Percentiles rank a stretch among this genome's conserved stretches.
These are phyloP conservation scores for Fusarium sp. DNA, from an alignment of 2,329 filamentous ascomycete genomes.

Conservation along the genomic window DNA sequence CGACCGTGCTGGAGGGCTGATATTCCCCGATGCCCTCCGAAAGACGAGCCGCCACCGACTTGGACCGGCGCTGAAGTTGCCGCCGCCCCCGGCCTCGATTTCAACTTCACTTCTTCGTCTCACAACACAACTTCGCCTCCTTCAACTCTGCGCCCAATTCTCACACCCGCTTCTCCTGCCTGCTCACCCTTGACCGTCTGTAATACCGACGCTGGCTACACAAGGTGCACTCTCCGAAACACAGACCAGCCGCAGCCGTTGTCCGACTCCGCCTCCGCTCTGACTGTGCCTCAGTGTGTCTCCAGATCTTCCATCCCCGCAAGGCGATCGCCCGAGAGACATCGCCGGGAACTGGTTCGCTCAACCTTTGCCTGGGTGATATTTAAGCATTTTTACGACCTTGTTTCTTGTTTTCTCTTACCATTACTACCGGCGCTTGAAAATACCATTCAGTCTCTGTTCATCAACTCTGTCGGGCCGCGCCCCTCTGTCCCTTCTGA, in stretches of 20 bases:
- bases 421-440: not conserved
- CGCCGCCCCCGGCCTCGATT: not conserved
- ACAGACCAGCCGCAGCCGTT: not conserved
- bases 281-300: constrained; percentile 24
- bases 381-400: constrained; percentile 1
- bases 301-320: constrained; percentile 31
- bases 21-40: constrained; percentile 9
- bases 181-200: not conserved
- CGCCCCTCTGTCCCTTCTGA: constrained; percentile 4
- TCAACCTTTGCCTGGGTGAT: constrained; percentile 14
- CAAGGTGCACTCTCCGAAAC: not conserved
- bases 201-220: not conserved
- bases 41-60: constrained; percentile 8
- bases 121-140: constrained; percentile 32
- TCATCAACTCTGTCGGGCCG: constrained; percentile 5
- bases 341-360: constrained; percentile 8
- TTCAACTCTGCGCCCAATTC: constrained; percentile 7
- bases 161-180: not conserved
- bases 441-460: not conserved
- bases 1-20: not conserved
- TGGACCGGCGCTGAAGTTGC: constrained; percentile 9
- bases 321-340: constrained; percentile 33
- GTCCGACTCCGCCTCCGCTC: constrained; percentile 5
- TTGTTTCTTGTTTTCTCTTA: not conserved
- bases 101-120: constrained; percentile 10